phyloP scores from a whole-genome alignment of 768 basidiomycete species.

The Suillus sp. region DNA sequence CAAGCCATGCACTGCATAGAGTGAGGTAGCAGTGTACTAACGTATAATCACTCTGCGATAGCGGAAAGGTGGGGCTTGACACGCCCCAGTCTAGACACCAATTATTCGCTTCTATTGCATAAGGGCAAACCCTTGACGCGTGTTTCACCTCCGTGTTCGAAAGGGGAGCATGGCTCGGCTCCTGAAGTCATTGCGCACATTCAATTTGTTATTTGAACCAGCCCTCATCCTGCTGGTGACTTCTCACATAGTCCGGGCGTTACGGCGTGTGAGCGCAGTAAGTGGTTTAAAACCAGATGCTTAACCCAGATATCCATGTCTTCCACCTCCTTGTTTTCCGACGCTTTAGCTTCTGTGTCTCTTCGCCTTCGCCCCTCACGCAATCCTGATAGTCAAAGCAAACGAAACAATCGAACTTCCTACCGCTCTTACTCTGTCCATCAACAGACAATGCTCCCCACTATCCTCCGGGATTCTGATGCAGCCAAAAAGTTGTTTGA shows the following conservation, averaged over 20 bases:
- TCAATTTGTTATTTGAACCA: slow-evolving; percentile 29
- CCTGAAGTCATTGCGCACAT: slow-evolving; percentile 24
- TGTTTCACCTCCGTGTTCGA: slow-evolving; percentile 29
- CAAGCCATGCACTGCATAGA: slow-evolving; percentile 15
- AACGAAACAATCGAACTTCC: slow-evolving; percentile 29
- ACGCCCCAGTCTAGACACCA: slow-evolving; percentile 11
- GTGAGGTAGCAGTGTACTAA: slow-evolving; percentile 19
- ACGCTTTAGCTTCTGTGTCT: slow-evolving; percentile 37
- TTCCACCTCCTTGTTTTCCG: slow-evolving; percentile 41
- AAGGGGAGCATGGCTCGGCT: slow-evolving; percentile 30
- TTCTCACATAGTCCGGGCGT: slow-evolving; percentile 28
- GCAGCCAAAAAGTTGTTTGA: slow-evolving; percentile 55
- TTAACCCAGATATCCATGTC: slow-evolving; percentile 34
- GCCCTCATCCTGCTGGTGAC: slow-evolving; percentile 35
- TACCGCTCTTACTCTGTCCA: slow-evolving; percentile 47
- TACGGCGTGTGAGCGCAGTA: slow-evolving; percentile 48
- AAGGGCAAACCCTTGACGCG: slow-evolving; percentile 29
- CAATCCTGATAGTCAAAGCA: slow-evolving; percentile 32
- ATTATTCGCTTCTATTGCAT: slow-evolving; percentile 21
- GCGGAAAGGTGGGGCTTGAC: slow-evolving; percentile 15
- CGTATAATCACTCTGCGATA: slow-evolving; percentile 19
- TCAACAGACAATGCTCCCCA: slow-evolving; percentile 53
- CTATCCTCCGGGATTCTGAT: slow-evolving; percentile 64
- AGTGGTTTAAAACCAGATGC: slow-evolving; percentile 41
- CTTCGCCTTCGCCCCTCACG: slow-evolving; percentile 37